These are phyloP conservation scores for Scedosporium apiospermum DNA, from an alignment of 2,329 filamentous ascomycete species.

Conservation along the genomic window DNA sequence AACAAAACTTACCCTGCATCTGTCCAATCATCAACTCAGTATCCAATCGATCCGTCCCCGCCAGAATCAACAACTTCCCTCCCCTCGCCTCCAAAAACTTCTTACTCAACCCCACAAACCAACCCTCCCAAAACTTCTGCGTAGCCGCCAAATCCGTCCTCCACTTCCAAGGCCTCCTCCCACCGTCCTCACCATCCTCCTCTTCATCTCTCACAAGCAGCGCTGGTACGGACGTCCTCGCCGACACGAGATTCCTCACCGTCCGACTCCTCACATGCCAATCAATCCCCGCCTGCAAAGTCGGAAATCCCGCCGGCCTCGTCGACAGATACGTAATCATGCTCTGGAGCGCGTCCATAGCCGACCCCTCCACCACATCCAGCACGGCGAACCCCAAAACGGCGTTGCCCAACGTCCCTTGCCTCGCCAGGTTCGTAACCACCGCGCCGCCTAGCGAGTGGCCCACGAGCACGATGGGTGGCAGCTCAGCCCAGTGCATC, in stretches of 20 bases:
- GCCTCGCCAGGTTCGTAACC: conserved; percentile 69
- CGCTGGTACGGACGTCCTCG: conserved; percentile 76
- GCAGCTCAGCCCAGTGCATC: conserved; percentile 66
- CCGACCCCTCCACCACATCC: conserved; percentile 92
- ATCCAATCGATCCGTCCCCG: conserved; percentile 82
- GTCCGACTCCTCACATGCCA: conserved; percentile 91
- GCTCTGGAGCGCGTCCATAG: conserved; percentile 85
- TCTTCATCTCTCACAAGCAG: conserved; percentile 48
- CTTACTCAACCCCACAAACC: conserved; percentile 79
- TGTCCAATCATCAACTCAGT: conserved; percentile 91
- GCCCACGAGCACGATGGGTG: conserved; percentile 72
- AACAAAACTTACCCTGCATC: conserved; percentile 66
- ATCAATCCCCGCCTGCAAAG: conserved; percentile 70
- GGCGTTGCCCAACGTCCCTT: conserved; percentile 52
- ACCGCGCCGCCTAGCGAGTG: conserved; percentile 92
- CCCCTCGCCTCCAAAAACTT: conserved; percentile 78
- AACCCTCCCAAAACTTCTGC: conserved; percentile 86
- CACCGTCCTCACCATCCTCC: conserved; percentile 15
- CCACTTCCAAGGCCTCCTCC: conserved; percentile 62
- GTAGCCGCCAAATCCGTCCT: conserved; percentile 75
- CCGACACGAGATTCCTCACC: conserved; percentile 73
- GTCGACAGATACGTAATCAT: conserved; percentile 90
- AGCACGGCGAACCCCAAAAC: conserved; percentile 82
- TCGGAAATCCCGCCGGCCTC: conserved; percentile 69
- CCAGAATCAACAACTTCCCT: conserved; percentile 76